Evolutionary conservation across 2,329 filamentous ascomycete species (phyloP), one percentile per base, ranked within the genome.

Genomic region (Xylaria sp.): DNA sequence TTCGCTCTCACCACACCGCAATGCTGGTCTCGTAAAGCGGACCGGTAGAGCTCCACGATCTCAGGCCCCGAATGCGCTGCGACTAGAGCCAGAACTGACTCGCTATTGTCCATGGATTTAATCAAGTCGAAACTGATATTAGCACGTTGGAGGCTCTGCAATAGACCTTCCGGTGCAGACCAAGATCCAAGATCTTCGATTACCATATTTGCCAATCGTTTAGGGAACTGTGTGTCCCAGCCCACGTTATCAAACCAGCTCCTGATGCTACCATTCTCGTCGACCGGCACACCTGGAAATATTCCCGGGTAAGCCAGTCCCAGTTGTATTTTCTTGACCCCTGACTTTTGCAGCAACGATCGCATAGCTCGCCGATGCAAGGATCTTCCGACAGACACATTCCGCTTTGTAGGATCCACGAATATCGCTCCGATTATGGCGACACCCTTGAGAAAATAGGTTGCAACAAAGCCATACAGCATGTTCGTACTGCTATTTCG

Each of bases 401-500:
- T 96, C 40, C 95, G 89, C 75, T 97, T 91, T 4, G 87, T 83
- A 0, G 95, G 94, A 73, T 97, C 94, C 44, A 98, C 95, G 70
- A 97, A 92, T n/a, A 98, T 85, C 3, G 93, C 89, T 0, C 92
- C 94, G 59, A 98, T 89, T 20, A 93, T 90, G 17, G 93, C 93
- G 4, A 90, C 90, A 1, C 82, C 82, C 48, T 89, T 89, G 76
- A 92, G 89, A 77, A 89, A 94, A 77, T 97, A 97, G 0, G 94
- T 97, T 0, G 94, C 92, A 76, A 92, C 95, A 79, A 97, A 98
- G 1, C 94, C 94, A 76, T 97, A 97, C 0, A 98, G 82, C 0
- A 93, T 93, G 71, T 93, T 91, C 0, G 94, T 98, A 79, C 92
- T 97, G 81, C 93, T 97, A 78, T 97, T 98, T 23, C 94, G 89